Evolutionary conservation across 108 stramenopile species (phyloP).

Genomic region (Cyclotella kingstonii): DNA sequence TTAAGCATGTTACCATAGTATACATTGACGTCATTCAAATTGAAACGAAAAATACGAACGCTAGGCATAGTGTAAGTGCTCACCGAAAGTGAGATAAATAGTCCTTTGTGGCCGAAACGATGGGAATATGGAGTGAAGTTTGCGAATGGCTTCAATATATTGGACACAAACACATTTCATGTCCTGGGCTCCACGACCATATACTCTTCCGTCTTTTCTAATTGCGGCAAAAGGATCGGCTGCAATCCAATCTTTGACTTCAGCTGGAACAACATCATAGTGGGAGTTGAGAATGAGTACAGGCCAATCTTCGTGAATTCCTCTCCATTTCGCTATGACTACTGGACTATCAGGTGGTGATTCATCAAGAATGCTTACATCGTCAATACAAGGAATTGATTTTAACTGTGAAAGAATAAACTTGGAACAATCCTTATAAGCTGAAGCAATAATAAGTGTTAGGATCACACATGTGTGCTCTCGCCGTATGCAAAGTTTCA

Average conservation of each 20-base stretch:
- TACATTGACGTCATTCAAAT: background rate
- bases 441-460: background rate
- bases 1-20: background rate
- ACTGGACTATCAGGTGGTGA: slow-evolving; percentile 77
- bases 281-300: slow-evolving; percentile 90
- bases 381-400: slow-evolving; percentile 21
- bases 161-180: slow-evolving; percentile 98
- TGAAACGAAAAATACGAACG: background rate
- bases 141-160: slow-evolving; percentile 86
- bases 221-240: slow-evolving; percentile 83
- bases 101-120: slow-evolving; percentile 53
- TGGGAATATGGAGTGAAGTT: slow-evolving; percentile 24
- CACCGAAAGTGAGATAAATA: slow-evolving; percentile 66
- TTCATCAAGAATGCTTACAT: slow-evolving; percentile 45
- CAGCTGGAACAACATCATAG: slow-evolving; percentile 96
- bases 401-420: slow-evolving; percentile 56
- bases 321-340: slow-evolving; percentile 85
- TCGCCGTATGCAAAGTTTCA: background rate
- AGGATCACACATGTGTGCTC: background rate
- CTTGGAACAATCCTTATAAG: slow-evolving; percentile 71
- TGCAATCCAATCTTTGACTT: slow-evolving; percentile 61
- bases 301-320: slow-evolving; percentile 71
- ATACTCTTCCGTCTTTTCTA: slow-evolving; percentile 80
- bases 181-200: slow-evolving; percentile 94
- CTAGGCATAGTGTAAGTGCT: background rate